Evolutionary conservation across 2,329 filamentous ascomycete species (phyloP).

Genomic region (Seiridium unicorne): DNA sequence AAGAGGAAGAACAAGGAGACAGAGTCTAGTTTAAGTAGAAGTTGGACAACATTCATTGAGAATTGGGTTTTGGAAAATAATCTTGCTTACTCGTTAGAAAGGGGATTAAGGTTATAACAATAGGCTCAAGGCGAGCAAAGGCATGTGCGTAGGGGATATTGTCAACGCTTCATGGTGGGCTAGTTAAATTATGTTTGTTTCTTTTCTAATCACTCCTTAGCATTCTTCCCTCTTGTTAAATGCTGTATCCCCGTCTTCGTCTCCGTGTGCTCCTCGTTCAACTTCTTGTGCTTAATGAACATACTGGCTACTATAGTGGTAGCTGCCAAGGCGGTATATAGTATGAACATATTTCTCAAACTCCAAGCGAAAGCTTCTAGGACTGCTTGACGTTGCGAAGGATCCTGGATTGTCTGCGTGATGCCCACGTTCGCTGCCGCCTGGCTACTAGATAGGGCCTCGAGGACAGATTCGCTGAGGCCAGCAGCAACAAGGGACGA

Average conservation of each 20-base stretch:
- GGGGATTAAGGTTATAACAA: no score
- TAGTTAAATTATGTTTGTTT: no score
- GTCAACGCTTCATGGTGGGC: no score
- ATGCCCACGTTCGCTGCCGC: slow-evolving; percentile 45
- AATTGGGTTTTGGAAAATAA: no score
- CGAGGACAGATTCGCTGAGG: slow-evolving; percentile 22
- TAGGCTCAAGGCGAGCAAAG: no score
- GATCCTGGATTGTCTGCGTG: slow-evolving; percentile 35
- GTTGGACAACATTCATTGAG: no score
- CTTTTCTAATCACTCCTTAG: no score
- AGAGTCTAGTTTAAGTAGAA: no score
- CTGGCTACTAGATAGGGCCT: slow-evolving; percentile 34
- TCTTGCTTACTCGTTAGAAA: no score
- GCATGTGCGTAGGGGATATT: no score
- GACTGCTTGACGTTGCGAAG: slow-evolving; percentile 34
- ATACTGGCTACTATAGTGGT: slow-evolving; percentile 37
- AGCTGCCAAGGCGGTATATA: slow-evolving; percentile 41
- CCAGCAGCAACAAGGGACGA: slow-evolving; percentile 18
- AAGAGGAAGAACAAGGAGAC: no score
- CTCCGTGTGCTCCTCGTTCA: slow-evolving; percentile 49
- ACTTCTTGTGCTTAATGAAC: slow-evolving; percentile 39
- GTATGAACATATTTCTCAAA: slow-evolving; percentile 45
- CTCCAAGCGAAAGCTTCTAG: slow-evolving; percentile 46
- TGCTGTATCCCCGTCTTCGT: slow-evolving; percentile 41
- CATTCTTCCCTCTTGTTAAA: no score